Percentiles rank a stretch among this genome's conserved stretches.
Evolutionary conservation across 1,139 yeast species (phyloP).

Genomic region (Pneumocystis jirovecii): DNA sequence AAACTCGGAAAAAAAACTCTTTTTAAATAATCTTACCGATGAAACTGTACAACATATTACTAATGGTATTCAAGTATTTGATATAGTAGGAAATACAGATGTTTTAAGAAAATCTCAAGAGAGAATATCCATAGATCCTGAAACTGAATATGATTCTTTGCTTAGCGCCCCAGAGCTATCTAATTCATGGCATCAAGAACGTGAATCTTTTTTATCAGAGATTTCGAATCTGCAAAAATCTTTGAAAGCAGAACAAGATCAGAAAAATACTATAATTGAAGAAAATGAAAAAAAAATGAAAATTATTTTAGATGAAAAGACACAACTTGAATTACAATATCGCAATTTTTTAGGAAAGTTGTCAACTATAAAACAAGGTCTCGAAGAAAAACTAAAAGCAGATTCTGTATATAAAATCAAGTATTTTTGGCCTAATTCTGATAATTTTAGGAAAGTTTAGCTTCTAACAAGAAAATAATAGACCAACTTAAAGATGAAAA

Average conservation of each 20-base stretch:
- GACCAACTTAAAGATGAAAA: conserved; percentile 23
- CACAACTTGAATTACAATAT: background rate
- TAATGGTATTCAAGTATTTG: background rate
- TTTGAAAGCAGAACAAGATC: background rate
- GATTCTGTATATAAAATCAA: background rate
- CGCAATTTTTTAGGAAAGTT: background rate
- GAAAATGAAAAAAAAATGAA: background rate
- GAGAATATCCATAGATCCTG: background rate
- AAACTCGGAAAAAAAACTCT: background rate
- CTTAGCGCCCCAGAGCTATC: background rate
- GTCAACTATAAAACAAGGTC: background rate
- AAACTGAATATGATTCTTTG: background rate
- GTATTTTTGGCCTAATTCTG: background rate
- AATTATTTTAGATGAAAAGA: background rate
- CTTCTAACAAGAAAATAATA: background rate
- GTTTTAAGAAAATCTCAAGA: background rate
- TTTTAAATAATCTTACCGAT: background rate
- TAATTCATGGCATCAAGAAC: background rate
- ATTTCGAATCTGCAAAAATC: background rate
- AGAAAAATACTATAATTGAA: background rate
- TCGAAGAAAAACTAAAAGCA: background rate
- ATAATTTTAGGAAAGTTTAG: background rate
- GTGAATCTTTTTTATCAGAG: background rate
- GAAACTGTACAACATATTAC: background rate
- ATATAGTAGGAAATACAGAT: background rate